Evolutionary conservation across 495 filamentous ascomycete species (phyloP).

Genomic region (Lichina pygmaea): DNA sequence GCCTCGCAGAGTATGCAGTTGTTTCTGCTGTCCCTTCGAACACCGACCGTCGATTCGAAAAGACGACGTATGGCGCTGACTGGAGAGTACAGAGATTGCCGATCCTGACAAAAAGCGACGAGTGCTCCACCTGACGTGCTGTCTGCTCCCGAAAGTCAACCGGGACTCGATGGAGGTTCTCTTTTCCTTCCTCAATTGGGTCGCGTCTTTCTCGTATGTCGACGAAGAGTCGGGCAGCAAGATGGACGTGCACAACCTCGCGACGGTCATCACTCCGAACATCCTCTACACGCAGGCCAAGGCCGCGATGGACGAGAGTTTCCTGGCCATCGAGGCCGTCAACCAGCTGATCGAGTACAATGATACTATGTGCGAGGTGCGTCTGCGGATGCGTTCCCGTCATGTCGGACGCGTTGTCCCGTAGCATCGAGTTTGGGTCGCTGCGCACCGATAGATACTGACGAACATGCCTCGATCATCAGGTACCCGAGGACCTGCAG

Average conservation of each 20-base stretch:
- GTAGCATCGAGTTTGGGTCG: background rate
- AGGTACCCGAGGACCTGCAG: conserved; percentile 85
- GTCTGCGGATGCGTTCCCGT: conserved; percentile 12
- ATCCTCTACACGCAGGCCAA: conserved; percentile 56
- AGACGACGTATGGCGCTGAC: conserved; percentile 8
- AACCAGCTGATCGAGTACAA: conserved; percentile 75
- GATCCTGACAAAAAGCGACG: conserved; percentile 62
- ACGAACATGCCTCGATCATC: background rate
- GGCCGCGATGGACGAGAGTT: conserved; percentile 51
- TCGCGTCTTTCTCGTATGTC: conserved; percentile 83
- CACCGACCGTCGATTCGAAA: no score
- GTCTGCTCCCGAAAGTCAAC: conserved; percentile 74
- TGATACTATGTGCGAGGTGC: conserved; percentile 86
- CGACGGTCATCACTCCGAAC: conserved; percentile 95
- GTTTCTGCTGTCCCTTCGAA: background rate
- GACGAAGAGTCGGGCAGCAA: conserved; percentile 86
- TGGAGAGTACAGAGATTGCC: conserved; percentile 31
- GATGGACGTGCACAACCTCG: conserved; percentile 97
- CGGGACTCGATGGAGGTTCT: conserved; percentile 87
- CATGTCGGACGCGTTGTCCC: background rate
- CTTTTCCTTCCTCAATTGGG: conserved; percentile 94
- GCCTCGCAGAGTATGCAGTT: conserved; percentile 46
- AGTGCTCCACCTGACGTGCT: conserved; percentile 76
- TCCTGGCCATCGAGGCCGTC: conserved; percentile 78
- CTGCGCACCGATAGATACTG: background rate